Evolutionary conservation across 2,329 filamentous ascomycete species (phyloP), one percentile per base, ranked within the genome.

Genomic region (Apiospora pterosperma): DNA sequence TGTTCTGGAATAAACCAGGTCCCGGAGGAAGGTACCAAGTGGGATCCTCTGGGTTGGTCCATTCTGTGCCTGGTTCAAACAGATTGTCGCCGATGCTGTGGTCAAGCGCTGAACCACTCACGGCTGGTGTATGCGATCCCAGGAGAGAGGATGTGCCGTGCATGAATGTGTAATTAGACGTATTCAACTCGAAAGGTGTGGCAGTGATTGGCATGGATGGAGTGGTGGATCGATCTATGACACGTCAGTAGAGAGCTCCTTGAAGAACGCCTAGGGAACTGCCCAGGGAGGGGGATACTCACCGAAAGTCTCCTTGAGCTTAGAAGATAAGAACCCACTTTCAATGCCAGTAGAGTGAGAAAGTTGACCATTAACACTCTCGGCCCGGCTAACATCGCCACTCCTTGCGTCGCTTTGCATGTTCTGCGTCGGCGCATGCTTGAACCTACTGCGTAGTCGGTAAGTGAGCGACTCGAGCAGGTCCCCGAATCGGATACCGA

Each of bases 401-500:
- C 77, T 82, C 68, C 79, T 79, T 3, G 76, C 79, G 59, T 79
- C 79, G 19, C 74, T 76, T 16, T 79, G 79, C 25, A 73, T 68
- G 21, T 74, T 77, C 66, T 81, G 78, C 5, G 82, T 81, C 6
- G 87, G 85, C 68, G 79, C 90, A 78, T 83, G 91, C 74, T 88
- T 93, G 71, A 96, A 92, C 7, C 91, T 86, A 69, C 89, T 88
- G 63, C 91, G 86, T 67, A 95, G 83, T 28, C 91, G 85, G 66
- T 89, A 89, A 0, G 91, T 93, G 44, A 96, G 79, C 1, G 90
- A 92, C 71, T 93, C 89, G n/a, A 95, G 85, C 59, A 95, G 84
- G 71, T 94, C 91, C 21, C 92, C 91, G 71, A 96, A 96, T 8
- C 92, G 87, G 65, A 91, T 93, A n/a, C 90, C 92, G 5, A 96